Conservation (phyloP, 805 yeast species). For the Candida rishiriensis region DNA sequence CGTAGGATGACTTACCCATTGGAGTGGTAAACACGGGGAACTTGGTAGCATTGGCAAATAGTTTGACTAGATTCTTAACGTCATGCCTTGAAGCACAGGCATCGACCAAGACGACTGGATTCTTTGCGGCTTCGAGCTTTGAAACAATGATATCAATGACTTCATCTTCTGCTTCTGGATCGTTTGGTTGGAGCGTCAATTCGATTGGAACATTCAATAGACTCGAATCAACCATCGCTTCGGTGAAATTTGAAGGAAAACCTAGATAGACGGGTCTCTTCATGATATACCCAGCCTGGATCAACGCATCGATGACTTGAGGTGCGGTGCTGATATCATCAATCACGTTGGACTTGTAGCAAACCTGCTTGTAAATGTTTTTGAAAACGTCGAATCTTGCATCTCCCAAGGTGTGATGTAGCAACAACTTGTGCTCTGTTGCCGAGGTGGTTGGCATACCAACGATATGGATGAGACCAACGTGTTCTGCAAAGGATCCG, state of each 20-base stretch:
- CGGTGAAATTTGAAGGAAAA: conserved; percentile 77
- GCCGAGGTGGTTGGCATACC: conserved; percentile 80
- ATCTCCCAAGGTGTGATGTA: conserved; percentile 83
- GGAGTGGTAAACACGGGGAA: conserved; percentile 86
- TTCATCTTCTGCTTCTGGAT: conserved; percentile 57
- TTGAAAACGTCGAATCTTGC: conserved; percentile 77
- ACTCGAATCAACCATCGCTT: conserved; percentile 52
- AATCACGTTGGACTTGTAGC: conserved; percentile 61
- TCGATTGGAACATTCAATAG: conserved; percentile 63
- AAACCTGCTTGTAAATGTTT: conserved; percentile 71
- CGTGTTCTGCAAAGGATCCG: conserved; percentile 87
- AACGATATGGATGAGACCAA: conserved; percentile 77
- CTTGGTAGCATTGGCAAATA: conserved; percentile 61
- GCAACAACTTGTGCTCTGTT: conserved; percentile 64
- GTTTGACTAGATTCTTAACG: conserved; percentile 57
- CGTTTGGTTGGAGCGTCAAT: conserved; percentile 53
- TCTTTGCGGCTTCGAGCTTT: conserved; percentile 52
- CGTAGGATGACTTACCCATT: conserved; percentile 81
- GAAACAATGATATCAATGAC: conserved; percentile 49
- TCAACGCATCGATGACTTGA: conserved; percentile 65
- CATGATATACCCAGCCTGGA: conserved; percentile 62
- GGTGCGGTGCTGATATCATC: conserved; percentile 65
- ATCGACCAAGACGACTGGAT: conserved; percentile 77
- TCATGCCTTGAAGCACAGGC: conserved; percentile 83
- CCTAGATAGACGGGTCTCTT: conserved; percentile 84